Percentiles rank a stretch among this genome's conserved stretches.
Conservation (phyloP, 139 green algal genomes). For the Ulvella scutata region DNA sequence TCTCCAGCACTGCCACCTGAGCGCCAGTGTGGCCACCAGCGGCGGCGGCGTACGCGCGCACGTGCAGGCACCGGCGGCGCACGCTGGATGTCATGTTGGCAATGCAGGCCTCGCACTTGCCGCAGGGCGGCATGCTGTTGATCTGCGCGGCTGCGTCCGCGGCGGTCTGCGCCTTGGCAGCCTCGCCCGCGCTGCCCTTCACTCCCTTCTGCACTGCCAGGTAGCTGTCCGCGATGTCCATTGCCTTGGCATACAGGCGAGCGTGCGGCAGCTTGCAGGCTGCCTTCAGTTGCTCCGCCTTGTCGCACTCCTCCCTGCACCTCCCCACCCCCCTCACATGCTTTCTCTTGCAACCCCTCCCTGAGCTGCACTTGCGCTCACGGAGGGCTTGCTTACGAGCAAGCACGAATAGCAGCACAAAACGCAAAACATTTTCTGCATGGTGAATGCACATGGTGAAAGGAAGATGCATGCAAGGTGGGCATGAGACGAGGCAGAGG, state of each 20-base stretch:
- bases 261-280: slow-evolving; percentile 1
- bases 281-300: neutral
- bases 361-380: no score
- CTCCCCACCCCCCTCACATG: no score
- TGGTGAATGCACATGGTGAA: neutral
- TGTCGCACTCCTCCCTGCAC: neutral
- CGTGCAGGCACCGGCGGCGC: slow-evolving; percentile 40
- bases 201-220: neutral
- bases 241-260: neutral
- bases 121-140: slow-evolving; percentile 30
- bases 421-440: no score
- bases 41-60: slow-evolving; percentile 47
- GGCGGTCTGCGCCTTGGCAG: slow-evolving; percentile 9
- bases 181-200: neutral
- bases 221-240: neutral
- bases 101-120: slow-evolving; percentile 32
- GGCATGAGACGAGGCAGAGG: neutral
- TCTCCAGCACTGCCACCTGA: slow-evolving; percentile 42
- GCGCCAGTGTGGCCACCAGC: slow-evolving; percentile 25
- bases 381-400: no score
- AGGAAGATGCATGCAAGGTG: neutral
- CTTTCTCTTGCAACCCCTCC: no score
- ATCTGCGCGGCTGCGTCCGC: slow-evolving; percentile 17
- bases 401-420: no score
- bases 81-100: slow-evolving; percentile 13